Evolutionary conservation across 306 rosid genomes (phyloP).

Genomic region (Trifolium pratense): DNA sequence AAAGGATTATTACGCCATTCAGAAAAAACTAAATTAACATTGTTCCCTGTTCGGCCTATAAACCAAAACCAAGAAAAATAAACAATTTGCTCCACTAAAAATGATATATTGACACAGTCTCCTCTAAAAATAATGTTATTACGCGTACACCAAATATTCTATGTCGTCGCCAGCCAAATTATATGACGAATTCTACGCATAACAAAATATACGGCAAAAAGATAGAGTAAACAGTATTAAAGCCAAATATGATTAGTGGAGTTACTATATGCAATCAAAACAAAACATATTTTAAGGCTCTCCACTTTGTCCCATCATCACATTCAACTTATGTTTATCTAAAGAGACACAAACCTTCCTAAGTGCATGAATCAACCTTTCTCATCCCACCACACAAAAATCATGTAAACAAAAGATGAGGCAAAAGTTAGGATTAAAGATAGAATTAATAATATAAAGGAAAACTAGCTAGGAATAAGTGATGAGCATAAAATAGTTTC

Average conservation of each 20-base stretch:
- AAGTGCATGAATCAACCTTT: constrained; percentile 58
- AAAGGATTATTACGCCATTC: too few relatives aligned
- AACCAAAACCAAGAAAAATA: too few relatives aligned
- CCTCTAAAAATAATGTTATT: too few relatives aligned
- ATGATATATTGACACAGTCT: too few relatives aligned
- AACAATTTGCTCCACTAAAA: too few relatives aligned
- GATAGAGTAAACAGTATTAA: constrained; percentile 34
- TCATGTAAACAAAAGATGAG: constrained; percentile 58
- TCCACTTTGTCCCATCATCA: constrained; percentile 59
- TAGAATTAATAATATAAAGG: constrained; percentile 33
- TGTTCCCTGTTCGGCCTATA: too few relatives aligned
- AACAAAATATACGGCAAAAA: background rate
- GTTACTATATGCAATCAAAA: constrained; percentile 43
- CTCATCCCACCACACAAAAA: constrained; percentile 49
- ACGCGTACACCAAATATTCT: too few relatives aligned
- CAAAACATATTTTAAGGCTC: constrained; percentile 49
- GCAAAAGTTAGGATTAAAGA: constrained; percentile 46
- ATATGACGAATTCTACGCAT: too few relatives aligned
- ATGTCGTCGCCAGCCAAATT: too few relatives aligned
- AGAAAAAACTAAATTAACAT: too few relatives aligned
- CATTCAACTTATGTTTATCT: constrained; percentile 53
- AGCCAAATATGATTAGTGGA: constrained; percentile 43
- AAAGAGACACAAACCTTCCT: constrained; percentile 41
- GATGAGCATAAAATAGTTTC: constrained; percentile 24
- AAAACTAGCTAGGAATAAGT: constrained; percentile 15